phyloP scores from a whole-genome alignment of 192 early-diverging fungal species.

The Backusella sp. region DNA sequence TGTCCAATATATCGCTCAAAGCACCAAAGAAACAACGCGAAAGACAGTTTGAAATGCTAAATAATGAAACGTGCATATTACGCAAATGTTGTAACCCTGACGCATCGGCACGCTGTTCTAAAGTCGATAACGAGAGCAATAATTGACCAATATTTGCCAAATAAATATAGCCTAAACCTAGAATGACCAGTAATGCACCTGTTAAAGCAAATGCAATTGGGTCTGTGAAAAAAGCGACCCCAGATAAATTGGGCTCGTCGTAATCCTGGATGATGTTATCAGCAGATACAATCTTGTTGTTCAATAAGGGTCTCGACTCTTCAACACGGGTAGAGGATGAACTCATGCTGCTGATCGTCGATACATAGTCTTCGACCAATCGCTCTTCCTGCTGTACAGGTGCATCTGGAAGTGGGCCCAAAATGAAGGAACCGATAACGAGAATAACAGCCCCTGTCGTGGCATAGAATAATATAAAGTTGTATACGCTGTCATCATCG shows the following conservation, averaged over 20 bases:
- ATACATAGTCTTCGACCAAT: neutral
- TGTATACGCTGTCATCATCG: conserved; percentile 19
- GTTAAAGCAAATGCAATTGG: conserved; percentile 27
- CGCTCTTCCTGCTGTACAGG: neutral
- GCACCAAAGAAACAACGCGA: conserved; percentile 24
- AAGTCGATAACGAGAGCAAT: conserved; percentile 16
- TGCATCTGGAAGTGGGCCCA: conserved; percentile 14
- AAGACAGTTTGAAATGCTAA: conserved; percentile 21
- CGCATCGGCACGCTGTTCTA: neutral
- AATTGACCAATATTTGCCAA: conserved; percentile 31
- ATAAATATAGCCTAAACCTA: conserved; percentile 36
- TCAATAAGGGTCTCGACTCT: conserved; percentile 1
- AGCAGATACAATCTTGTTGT: neutral
- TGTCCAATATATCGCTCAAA: conserved; percentile 19
- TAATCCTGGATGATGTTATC: neutral
- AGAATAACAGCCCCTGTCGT: neutral
- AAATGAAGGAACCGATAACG: conserved; percentile 20
- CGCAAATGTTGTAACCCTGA: conserved; percentile 23
- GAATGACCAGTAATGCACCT: conserved; percentile 20
- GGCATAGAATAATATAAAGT: conserved; percentile 29
- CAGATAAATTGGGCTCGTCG: conserved; percentile 7
- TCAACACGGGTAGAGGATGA: conserved; percentile 8
- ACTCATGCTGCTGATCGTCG: conserved; percentile 6
- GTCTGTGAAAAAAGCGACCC: conserved; percentile 24
- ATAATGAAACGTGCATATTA: conserved; percentile 32